A percentile compares a stretch with the other conserved stretches of the same genome.
These are phyloP conservation scores for Blastocystis sp. DNA, from an alignment of 352 stramenopile genomes.

Conservation along the genomic window DNA sequence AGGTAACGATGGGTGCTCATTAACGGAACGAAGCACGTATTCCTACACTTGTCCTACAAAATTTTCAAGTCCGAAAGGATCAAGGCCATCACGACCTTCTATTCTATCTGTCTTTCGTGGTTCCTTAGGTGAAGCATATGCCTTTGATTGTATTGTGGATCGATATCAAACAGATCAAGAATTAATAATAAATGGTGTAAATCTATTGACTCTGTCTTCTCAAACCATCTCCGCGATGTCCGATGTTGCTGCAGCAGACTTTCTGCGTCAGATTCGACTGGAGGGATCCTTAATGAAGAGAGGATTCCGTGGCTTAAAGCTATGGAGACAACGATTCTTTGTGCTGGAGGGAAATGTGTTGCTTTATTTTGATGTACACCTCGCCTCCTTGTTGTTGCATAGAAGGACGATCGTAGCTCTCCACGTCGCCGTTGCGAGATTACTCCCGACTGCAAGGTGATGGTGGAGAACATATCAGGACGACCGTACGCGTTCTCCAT, in stretches of 20 bases:
- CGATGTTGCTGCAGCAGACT: not conserved
- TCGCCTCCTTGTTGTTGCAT: not conserved
- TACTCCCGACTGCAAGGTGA: conserved; percentile 3
- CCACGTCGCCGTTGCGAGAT: conserved; percentile 20
- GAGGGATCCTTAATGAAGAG: conserved; percentile 15
- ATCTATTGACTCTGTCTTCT: not conserved
- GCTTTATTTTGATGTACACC: not conserved
- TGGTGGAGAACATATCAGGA: not conserved
- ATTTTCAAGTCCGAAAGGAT: not conserved
- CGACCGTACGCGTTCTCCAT: not conserved
- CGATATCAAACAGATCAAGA: not conserved
- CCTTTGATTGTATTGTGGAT: not conserved
- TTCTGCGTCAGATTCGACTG: not conserved
- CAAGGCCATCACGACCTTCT: not conserved
- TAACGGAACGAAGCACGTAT: not conserved
- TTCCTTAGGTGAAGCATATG: not conserved
- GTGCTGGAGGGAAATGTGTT: not conserved
- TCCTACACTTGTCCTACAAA: not conserved
- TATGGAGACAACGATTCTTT: conserved; percentile 10
- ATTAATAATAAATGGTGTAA: not conserved
- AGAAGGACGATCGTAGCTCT: not conserved
- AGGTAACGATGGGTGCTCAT: not conserved
- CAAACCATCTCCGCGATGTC: not conserved
- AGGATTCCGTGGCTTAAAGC: conserved; percentile 1
- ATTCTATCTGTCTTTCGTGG: not conserved